These are phyloP conservation scores for Boletus sp. DNA, from an alignment of 768 basidiomycete species.

Conservation along the genomic window DNA sequence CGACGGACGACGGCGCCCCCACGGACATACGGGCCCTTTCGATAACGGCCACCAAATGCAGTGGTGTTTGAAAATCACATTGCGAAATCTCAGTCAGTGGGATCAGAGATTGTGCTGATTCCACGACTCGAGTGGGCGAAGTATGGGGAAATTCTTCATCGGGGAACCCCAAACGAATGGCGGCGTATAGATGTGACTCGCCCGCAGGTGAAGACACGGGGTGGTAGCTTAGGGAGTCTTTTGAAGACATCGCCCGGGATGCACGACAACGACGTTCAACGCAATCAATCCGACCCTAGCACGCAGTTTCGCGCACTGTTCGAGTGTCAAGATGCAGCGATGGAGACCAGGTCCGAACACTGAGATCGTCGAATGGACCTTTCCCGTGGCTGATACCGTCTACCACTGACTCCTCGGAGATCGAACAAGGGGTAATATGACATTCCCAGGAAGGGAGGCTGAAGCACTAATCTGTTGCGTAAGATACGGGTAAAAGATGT, in stretches of 20 bases:
- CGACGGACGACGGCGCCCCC: constrained; percentile 17
- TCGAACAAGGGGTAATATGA: constrained; percentile 9
- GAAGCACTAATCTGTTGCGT: constrained; percentile 18
- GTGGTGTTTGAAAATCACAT: constrained; percentile 20
- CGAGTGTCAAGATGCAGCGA: constrained; percentile 5
- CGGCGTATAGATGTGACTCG: background rate
- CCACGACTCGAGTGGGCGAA: constrained; percentile 13
- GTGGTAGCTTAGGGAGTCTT: background rate
- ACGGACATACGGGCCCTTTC: constrained; percentile 24
- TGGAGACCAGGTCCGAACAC: constrained; percentile 1
- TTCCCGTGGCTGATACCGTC: constrained; percentile 6
- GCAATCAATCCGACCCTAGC: constrained; percentile 18
- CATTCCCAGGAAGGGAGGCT: constrained; percentile 12
- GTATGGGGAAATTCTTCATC: constrained; percentile 6
- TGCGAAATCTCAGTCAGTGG: constrained; percentile 17
- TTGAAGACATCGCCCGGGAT: background rate
- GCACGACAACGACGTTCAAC: constrained; percentile 7
- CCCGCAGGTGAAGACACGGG: background rate
- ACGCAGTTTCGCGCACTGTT: constrained; percentile 3
- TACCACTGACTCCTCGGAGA: constrained; percentile 27
- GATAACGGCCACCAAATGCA: constrained; percentile 17
- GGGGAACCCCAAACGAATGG: background rate
- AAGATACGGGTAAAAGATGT: constrained; percentile 23
- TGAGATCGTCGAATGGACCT: constrained; percentile 11
- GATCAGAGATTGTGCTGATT: constrained; percentile 22